Base-by-base conservation (phyloP, 2,329 filamentous ascomycete genomes). In the Ophiostoma montium region DNA sequence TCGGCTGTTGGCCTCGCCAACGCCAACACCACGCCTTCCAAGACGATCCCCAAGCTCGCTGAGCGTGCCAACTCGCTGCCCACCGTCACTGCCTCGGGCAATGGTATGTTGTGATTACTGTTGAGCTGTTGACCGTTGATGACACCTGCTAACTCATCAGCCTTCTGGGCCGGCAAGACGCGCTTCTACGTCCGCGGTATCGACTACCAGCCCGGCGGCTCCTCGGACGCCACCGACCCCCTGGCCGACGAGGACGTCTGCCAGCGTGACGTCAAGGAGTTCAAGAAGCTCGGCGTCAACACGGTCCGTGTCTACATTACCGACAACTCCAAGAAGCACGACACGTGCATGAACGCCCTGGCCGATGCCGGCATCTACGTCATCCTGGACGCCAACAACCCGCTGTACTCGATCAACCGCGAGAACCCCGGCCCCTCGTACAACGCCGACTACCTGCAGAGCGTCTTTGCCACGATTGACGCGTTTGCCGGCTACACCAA, bases 291-390 rank as follows among this genome's bases (percentile, higher is more conserved):
- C 46, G 87, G 88, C 45, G 71, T 95, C 68, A 95, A 95, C 73
- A 88, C 87, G 23, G 74, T 95, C 62, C 88, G 89, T 65, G 84
- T 95, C 54, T 95, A 95, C 75, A 87, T 84, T 15, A 81, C 94
- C 57, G 89, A 95, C 72, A 95, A 95, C 75, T 81, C 80, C 46
- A 69, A 72, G 58, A 68, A 82, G 65, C 89, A 95, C 68, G 81
- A 89, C 59, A 75, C 79, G 54, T 95, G 89, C 72, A 95, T 95
- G 89, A 70, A 74, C 53, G 72, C 76, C 42, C 74, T 95, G 53
- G 81, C 79, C 47, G 84, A 84, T 59, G 88, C 86, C 54, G 86
- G 86, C 59, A 95, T 95, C 71, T 95, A 95, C 72, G 77, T 94
- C 48, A 86, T 94, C 35, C 73, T 94, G 47, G 88, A 95, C 60